Evolutionary conservation across 2,329 filamentous ascomycete species (phyloP).

Genomic region (Diaporthe amygdali): DNA sequence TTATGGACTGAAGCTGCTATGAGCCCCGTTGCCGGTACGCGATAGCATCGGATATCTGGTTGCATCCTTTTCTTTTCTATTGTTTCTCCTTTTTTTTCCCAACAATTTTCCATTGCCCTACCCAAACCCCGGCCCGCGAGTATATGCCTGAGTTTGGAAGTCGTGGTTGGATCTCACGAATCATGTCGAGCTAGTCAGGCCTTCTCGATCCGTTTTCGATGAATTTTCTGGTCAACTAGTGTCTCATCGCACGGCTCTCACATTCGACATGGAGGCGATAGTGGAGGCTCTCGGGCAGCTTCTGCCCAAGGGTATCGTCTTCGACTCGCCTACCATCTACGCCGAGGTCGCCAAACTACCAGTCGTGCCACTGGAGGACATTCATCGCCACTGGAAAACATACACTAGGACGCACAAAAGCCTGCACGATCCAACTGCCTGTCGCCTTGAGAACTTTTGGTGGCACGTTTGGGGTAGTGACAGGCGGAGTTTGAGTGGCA

Average conservation of each 20-base stretch:
- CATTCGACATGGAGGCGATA: slow-evolving; percentile 21
- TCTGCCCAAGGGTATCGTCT: slow-evolving; percentile 62
- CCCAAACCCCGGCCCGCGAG: not conserved
- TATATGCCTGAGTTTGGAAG: not conserved
- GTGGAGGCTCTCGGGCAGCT: slow-evolving; percentile 44
- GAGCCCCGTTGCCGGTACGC: not conserved
- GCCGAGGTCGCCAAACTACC: slow-evolving; percentile 58
- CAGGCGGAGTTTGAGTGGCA: slow-evolving; percentile 56
- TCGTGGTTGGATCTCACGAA: slow-evolving; percentile 3
- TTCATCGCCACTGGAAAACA: slow-evolving; percentile 63
- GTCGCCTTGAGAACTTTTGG: slow-evolving; percentile 69
- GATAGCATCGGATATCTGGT: not conserved
- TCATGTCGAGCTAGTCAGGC: slow-evolving; percentile 16
- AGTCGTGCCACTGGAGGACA: slow-evolving; percentile 56
- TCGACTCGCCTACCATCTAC: slow-evolving; percentile 58
- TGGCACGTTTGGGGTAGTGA: slow-evolving; percentile 70
- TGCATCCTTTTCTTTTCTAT: not conserved
- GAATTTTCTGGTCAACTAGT: slow-evolving; percentile 10
- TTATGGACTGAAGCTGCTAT: not conserved
- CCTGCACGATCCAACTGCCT: slow-evolving; percentile 65
- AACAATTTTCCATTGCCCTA: not conserved
- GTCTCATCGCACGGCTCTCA: not conserved
- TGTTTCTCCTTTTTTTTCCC: not conserved
- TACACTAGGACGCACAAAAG: slow-evolving; percentile 65
- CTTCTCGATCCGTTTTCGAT: not conserved